Percentiles rank a stretch among this genome's conserved stretches.
These are phyloP conservation scores for Aspergillus saccharolyticus DNA, from an alignment of 495 filamentous ascomycete species.

Conservation along the genomic window DNA sequence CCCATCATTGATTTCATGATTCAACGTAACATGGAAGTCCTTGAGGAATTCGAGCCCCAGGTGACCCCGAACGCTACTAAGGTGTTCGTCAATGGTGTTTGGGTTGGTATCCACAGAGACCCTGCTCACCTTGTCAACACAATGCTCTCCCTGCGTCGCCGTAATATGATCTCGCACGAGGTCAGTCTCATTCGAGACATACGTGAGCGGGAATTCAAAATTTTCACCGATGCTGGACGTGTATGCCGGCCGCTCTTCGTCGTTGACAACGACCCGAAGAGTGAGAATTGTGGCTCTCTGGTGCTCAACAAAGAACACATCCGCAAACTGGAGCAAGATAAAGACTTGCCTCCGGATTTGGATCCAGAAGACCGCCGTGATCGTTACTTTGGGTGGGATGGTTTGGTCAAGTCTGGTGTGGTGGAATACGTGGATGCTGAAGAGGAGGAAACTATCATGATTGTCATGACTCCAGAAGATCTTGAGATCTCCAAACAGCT, in stretches of 20 bases:
- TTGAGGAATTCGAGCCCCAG: slow-evolving; percentile 93
- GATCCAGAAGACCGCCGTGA: slow-evolving; percentile 53
- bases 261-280: slow-evolving; percentile 69
- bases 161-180: slow-evolving; percentile 74
- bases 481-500: slow-evolving; percentile 66
- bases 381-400: slow-evolving; percentile 79
- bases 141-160: slow-evolving; percentile 71
- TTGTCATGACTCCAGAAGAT: slow-evolving; percentile 96
- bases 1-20: slow-evolving; percentile 95
- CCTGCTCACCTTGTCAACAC: slow-evolving; percentile 73
- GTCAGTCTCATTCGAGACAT: slow-evolving; percentile 93
- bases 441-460: slow-evolving; percentile 98
- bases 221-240: slow-evolving; percentile 94
- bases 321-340: slow-evolving; percentile 61
- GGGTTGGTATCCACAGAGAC: slow-evolving; percentile 84
- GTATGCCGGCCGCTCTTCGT: slow-evolving; percentile 91
- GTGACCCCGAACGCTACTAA: slow-evolving; percentile 90
- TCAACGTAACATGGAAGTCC: slow-evolving; percentile 85
- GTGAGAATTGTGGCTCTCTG: slow-evolving; percentile 66
- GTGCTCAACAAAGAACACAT: slow-evolving; percentile 80
- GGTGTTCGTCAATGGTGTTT: slow-evolving; percentile 95
- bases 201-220: slow-evolving; percentile 94
- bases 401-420: slow-evolving; percentile 70
- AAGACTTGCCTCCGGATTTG: slow-evolving; percentile 53
- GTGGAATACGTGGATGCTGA: slow-evolving; percentile 97